Evolutionary conservation across 2,329 filamentous ascomycete species (phyloP).

Genomic region (Pestalotiopsis sp.): DNA sequence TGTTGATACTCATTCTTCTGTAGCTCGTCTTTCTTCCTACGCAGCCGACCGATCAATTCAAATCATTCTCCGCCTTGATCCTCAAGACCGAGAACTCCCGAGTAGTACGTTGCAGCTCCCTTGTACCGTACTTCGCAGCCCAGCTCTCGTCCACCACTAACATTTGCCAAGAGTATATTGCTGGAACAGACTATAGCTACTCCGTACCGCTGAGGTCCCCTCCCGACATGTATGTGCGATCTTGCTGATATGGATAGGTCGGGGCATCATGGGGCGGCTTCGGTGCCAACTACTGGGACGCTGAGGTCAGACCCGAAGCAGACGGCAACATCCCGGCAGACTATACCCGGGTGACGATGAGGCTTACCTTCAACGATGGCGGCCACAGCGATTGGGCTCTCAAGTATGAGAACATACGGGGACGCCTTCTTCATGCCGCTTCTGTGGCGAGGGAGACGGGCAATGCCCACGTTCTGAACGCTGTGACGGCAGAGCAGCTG

Average conservation of each 20-base stretch:
- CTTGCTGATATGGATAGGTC: not conserved
- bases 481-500: slow-evolving; percentile 81
- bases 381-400: slow-evolving; percentile 91
- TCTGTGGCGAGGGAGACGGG: slow-evolving; percentile 73
- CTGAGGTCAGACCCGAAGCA: slow-evolving; percentile 76
- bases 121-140: not conserved
- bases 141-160: not conserved
- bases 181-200: too few species aligned
- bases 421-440: slow-evolving; percentile 78
- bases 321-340: slow-evolving; percentile 81
- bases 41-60: slow-evolving; percentile 67
- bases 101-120: slow-evolving; percentile 49
- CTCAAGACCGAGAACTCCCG: slow-evolving; percentile 86
- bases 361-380: slow-evolving; percentile 90
- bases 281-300: slow-evolving; percentile 81
- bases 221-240: not conserved
- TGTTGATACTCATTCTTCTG: not conserved
- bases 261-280: slow-evolving; percentile 82
- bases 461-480: slow-evolving; percentile 48
- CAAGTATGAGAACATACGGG: slow-evolving; percentile 81
- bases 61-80: slow-evolving; percentile 88
- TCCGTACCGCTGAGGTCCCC: not conserved
- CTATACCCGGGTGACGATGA: slow-evolving; percentile 75
- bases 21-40: slow-evolving; percentile 88
- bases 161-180: not conserved